Evolutionary conservation across 495 filamentous ascomycete species (phyloP).

Genomic region (Geopyxis carbonaria): DNA sequence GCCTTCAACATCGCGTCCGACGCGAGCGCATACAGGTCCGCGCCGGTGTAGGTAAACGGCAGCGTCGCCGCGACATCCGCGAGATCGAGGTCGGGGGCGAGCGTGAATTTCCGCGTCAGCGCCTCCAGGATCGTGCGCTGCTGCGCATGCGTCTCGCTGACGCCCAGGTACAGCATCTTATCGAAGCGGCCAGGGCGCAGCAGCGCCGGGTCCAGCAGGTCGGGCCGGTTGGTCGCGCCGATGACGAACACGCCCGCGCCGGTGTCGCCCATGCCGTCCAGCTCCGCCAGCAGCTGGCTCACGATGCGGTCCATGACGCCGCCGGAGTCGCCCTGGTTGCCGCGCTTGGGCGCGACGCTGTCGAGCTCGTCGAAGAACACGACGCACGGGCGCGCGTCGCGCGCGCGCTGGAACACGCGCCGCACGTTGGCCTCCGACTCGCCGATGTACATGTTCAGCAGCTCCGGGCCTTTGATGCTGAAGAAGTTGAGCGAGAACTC

Average conservation of each 20-base stretch:
- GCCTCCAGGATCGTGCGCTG: conserved; percentile 89
- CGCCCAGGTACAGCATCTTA: conserved; percentile 96
- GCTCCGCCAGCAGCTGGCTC: conserved; percentile 79
- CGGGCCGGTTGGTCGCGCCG: conserved; percentile 87
- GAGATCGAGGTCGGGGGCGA: conserved; percentile 60
- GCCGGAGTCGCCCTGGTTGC: conserved; percentile 93
- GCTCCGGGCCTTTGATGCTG: conserved; percentile 89
- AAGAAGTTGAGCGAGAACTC: conserved; percentile 99
- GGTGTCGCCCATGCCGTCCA: conserved; percentile 92
- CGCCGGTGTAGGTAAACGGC: conserved; percentile 92
- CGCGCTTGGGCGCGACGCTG: conserved; percentile 89
- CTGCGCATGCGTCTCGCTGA: conserved; percentile 92
- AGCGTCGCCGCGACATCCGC: conserved; percentile 53
- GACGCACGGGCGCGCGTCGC: conserved; percentile 90
- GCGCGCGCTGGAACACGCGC: conserved; percentile 82
- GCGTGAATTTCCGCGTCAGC: conserved; percentile 83
- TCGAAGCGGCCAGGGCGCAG: conserved; percentile 87
- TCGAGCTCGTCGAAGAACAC: conserved; percentile 98
- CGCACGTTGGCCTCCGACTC: conserved; percentile 96
- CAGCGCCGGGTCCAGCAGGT: conserved; percentile 80
- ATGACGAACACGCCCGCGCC: conserved; percentile 90
- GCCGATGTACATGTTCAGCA: conserved; percentile 99
- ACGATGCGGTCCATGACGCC: conserved; percentile 99
- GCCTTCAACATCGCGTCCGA: conserved; percentile 98
- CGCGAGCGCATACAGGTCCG: conserved; percentile 89